A percentile compares a stretch with the other conserved stretches of the same genome.
phyloP scores from a whole-genome alignment of 441 rosid species.

The Jatropha multifida region DNA sequence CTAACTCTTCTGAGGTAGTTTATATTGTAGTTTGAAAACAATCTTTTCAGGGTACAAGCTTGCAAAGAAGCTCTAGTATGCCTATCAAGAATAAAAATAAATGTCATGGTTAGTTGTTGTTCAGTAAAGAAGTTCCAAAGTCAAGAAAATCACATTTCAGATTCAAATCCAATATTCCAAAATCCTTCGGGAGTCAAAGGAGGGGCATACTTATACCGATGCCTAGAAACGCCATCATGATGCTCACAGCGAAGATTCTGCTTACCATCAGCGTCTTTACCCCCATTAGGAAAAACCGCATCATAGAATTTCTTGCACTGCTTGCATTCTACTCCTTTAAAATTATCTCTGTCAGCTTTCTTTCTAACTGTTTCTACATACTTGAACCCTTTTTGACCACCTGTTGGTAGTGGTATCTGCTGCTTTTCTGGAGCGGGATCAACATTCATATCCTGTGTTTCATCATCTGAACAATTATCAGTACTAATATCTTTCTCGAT shows the following conservation, averaged over 20 bases:
- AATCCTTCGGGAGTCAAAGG: conserved; percentile 95
- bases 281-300: conserved; percentile 69
- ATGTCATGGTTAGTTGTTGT: neutral
- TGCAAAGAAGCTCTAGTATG: neutral
- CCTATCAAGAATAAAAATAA: neutral
- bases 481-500: conserved; percentile 27
- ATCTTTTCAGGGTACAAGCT: neutral
- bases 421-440: conserved; percentile 41
- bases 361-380: conserved; percentile 81
- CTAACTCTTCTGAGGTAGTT: neutral
- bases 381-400: conserved; percentile 55
- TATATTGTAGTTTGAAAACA: neutral
- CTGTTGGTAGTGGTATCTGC: conserved; percentile 32
- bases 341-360: conserved; percentile 68
- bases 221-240: conserved; percentile 94
- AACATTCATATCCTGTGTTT: conserved; percentile 63
- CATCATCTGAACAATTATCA: conserved; percentile 54
- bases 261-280: conserved; percentile 30
- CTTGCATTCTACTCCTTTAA: conserved; percentile 85
- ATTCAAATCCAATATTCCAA: conserved; percentile 96
- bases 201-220: conserved; percentile 75
- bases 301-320: conserved; percentile 97
- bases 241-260: conserved; percentile 73
- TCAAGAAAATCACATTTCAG: conserved; percentile 58
- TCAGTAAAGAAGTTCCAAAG: neutral